Evolutionary conservation across 2,329 filamentous ascomycete genomes (phyloP), one percentile per base, ranked within the genome.

Genomic region (Diaporthe sp.): DNA sequence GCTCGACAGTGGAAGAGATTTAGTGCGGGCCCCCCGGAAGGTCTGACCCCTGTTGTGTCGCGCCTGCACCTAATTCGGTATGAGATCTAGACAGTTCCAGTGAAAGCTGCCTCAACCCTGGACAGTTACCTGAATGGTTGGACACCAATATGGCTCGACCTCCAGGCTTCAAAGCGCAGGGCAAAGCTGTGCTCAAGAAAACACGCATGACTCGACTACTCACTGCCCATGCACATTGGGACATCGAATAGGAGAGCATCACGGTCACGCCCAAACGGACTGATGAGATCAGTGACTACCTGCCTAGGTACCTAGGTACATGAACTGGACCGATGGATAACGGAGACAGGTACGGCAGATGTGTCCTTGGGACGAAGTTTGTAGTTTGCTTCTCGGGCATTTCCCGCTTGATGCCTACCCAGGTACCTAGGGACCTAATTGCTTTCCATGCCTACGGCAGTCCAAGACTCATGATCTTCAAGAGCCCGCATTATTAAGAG

Each of bases 1-100:
- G 74, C 69, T 69, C 25, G 34, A 46, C 49, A n/a, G 58, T 62
- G 49, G 49, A 44, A 73, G 55, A 65, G 58, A 51, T 73, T 73
- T 73, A 73, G 71, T 73, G 71, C 71, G 71, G 65, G 65, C 65
- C 8, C 19, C 9, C 62, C 37, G 37, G 10, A 37, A 17, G 10
- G 46, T 68, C 46, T 46, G 31, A 34, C 62, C 62, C 62, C 62
- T 51, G 62, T 51, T 15, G 28, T n/a, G 25, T 13, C 25, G 28
- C 61, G 19, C 44, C 61, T 67, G 25, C 61, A 49, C 37, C 37
- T 39, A 15, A 2, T 39, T 39, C 12, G 37, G 37, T 39, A 4
- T 39, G 12, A 39, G 37, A 39, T 39, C 37, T 39, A 39, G 37
- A 39, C 37, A 39, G 37, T 39, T 4, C 37, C 10, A 0, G 37